Evolutionary conservation across 768 basidiomycete species (phyloP).

Genomic region (Tricholoma furcatifolium): DNA sequence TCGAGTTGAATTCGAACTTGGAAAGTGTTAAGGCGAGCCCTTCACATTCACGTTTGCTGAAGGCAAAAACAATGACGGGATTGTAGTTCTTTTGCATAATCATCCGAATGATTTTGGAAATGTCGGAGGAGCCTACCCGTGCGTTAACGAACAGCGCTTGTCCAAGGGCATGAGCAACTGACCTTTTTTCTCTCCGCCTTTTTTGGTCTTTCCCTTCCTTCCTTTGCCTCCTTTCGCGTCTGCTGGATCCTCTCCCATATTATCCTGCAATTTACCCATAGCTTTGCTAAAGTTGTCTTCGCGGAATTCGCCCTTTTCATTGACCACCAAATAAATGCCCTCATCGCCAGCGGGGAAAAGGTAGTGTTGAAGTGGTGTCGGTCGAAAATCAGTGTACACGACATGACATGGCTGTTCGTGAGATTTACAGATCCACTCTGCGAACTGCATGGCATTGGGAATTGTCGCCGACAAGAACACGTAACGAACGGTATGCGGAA

Average conservation of each 20-base stretch:
- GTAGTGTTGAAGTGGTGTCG: conserved; percentile 97
- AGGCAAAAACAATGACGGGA: conserved; percentile 97
- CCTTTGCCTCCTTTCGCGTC: conserved; percentile 84
- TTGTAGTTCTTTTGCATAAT: conserved; percentile 98
- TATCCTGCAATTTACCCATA: conserved; percentile 90
- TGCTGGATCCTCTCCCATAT: conserved; percentile 87
- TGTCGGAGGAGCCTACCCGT: conserved; percentile 77
- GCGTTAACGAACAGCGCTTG: neutral
- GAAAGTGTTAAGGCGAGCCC: conserved; percentile 85
- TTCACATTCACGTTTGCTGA: conserved; percentile 98
- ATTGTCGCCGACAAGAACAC: conserved; percentile 99
- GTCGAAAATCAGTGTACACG: conserved; percentile 98
- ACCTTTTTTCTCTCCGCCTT: conserved; percentile 95
- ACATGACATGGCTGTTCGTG: conserved; percentile 99
- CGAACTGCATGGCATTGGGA: conserved; percentile 99
- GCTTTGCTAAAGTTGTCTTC: conserved; percentile 98
- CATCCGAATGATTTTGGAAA: conserved; percentile 97
- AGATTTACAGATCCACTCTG: conserved; percentile 97
- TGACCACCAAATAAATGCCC: conserved; percentile 97
- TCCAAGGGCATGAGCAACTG: conserved; percentile 8
- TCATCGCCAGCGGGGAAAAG: conserved; percentile 96
- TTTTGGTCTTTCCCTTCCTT: conserved; percentile 88
- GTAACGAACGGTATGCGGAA: conserved; percentile 94
- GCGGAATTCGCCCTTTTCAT: conserved; percentile 94
- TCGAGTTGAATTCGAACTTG: conserved; percentile 94